These are phyloP conservation scores for Alternaria triticimaculans DNA, from an alignment of 2,329 filamentous ascomycete genomes.

Conservation along the genomic window DNA sequence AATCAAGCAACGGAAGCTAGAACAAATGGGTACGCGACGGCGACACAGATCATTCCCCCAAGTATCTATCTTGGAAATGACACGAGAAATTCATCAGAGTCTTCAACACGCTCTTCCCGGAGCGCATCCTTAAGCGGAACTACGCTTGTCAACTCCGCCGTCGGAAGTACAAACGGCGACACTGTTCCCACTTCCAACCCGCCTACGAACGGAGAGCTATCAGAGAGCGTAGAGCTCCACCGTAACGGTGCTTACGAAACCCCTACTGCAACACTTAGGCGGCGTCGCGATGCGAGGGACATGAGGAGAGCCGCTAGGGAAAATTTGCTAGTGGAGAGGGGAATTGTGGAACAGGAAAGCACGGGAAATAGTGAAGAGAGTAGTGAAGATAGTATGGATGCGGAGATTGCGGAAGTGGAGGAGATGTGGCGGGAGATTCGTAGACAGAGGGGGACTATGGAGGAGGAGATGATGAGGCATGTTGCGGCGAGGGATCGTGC, in stretches of 20 bases:
- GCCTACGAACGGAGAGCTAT: not conserved
- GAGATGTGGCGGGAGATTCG: not conserved
- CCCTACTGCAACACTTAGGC: not conserved
- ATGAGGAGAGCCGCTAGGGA: not conserved
- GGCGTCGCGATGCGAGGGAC: not conserved
- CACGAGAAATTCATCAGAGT: not conserved
- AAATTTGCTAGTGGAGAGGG: not conserved
- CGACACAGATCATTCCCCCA: not conserved
- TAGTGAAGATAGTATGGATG: not conserved
- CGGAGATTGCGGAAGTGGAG: not conserved
- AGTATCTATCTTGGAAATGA: rapidly evolving
- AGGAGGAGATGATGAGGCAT: not conserved
- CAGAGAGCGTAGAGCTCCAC: not conserved
- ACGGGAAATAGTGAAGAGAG: rapidly evolving
- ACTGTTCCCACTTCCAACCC: not conserved
- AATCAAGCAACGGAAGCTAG: not conserved
- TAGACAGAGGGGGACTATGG: not conserved
- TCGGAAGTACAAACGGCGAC: not conserved
- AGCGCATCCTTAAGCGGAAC: not conserved
- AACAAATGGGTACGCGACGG: not conserved
- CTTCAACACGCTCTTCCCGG: not conserved
- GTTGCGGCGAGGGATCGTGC: not conserved
- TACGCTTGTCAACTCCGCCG: not conserved
- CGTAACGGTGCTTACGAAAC: not conserved
- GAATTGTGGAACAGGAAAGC: not conserved